These are phyloP conservation scores for Cyberlindnera bimundalis DNA, from an alignment of 805 yeast species.

Conservation along the genomic window DNA sequence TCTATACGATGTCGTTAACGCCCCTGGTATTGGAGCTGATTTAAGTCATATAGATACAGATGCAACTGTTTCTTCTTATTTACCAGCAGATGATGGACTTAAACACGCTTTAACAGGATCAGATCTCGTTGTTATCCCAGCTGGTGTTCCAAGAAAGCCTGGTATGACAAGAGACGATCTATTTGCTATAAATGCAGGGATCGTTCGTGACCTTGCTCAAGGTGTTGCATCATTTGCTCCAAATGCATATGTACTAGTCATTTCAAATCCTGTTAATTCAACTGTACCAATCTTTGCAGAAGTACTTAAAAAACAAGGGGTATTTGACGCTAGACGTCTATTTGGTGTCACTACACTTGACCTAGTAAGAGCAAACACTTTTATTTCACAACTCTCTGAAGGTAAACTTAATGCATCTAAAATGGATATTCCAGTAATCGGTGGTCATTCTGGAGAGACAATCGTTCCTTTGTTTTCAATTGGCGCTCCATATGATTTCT, in stretches of 20 bases:
- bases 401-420: slow-evolving; percentile 16
- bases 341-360: slow-evolving; percentile 85
- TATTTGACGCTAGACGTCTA: slow-evolving; percentile 70
- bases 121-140: slow-evolving; percentile 85
- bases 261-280: slow-evolving; percentile 82
- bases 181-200: slow-evolving; percentile 80
- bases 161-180: slow-evolving; percentile 88
- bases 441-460: slow-evolving; percentile 85
- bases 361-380: slow-evolving; percentile 72
- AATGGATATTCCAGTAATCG: slow-evolving; percentile 64
- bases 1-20: slow-evolving; percentile 69
- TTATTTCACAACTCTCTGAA: slow-evolving; percentile 21
- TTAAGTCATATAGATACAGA: slow-evolving; percentile 76
- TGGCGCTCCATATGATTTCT: slow-evolving; percentile 38
- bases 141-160: slow-evolving; percentile 87
- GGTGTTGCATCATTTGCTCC: slow-evolving; percentile 66
- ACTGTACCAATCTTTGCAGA: slow-evolving; percentile 83
- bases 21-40: slow-evolving; percentile 81
- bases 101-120: slow-evolving; percentile 70
- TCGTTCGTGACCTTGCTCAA: slow-evolving; percentile 72
- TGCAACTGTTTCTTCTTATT: slow-evolving; percentile 59
- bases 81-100: slow-evolving; percentile 65
- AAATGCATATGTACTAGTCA: slow-evolving; percentile 60
- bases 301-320: slow-evolving; percentile 67
- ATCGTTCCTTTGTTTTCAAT: slow-evolving; percentile 73